Base-by-base conservation (phyloP, 2,329 filamentous ascomycete species). In the Fusarium guadeloupense region DNA sequence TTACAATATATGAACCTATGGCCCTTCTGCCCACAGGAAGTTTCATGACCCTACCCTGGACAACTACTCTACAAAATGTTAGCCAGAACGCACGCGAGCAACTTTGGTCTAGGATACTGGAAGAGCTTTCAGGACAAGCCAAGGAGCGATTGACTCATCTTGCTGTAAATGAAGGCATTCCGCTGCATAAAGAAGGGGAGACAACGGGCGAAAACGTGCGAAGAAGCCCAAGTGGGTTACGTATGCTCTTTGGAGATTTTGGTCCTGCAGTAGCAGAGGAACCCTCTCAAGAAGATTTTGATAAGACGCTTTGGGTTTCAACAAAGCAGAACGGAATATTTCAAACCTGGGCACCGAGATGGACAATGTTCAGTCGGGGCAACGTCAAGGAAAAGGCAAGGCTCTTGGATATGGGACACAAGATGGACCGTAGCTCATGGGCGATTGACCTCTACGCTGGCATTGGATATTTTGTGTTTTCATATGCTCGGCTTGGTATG, bases 311-410 rank as follows among this genome's bases (percentile, higher is more conserved):
- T 60, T 98, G 94, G 94, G 90, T 90, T 1, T 84, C 82, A 12
- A 88, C 89, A 5, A 85, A 83, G 46, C 93, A 97, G 72, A 91
- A 92, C 70, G 90, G 89, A 3, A 90, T 98, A 54, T 76, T 80
- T 30, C 94, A 98, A 77, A 88, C 84, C 3, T 98, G 93, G 93
- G 90, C 93, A 1, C 94, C 94, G 13, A 77, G 88, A 1, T 93
- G 92, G 81, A 96, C 93, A 21, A 97, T 97, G 93, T 98, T 98
- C 74, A 93, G 89, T 60, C 85, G 93, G 2, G 93, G 94, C 4
- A 98, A 97, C 74, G 81, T 97, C 55, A 90, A 88, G 44, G 94
- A 98, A 76, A 98, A 97, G 73, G 87, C 90, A 1, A 81, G 94
- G 12, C 76, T 97, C 2, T 75, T 96, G 5, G 72, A 70, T 0